These are phyloP conservation scores for Barbarea vulgaris DNA, from an alignment of 345 rosid species.

Conservation along the genomic window DNA sequence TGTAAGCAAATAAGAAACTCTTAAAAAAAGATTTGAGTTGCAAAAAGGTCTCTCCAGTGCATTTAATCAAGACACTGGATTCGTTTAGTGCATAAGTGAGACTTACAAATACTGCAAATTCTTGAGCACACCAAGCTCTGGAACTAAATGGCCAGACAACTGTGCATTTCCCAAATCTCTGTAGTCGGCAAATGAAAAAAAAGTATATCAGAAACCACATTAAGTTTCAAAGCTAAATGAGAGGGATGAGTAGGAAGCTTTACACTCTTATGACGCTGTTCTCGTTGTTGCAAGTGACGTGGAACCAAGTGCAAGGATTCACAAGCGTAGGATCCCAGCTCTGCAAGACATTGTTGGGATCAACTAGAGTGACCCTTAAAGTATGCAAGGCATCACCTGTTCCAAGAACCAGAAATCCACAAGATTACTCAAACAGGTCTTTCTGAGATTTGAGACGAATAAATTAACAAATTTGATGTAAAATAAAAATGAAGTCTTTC, in stretches of 20 bases:
- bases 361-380: constrained; percentile 66
- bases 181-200: constrained; percentile 18
- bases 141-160: constrained; percentile 91
- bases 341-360: constrained; percentile 92
- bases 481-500: constrained; percentile 7
- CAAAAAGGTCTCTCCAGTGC: neutral
- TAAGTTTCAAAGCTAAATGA: neutral
- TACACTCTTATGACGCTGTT: constrained; percentile 97
- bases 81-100: neutral
- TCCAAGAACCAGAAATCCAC: constrained; percentile 28
- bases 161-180: constrained; percentile 98
- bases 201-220: neutral
- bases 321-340: constrained; percentile 99
- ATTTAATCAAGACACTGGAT: neutral
- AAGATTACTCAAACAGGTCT: neutral
- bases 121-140: constrained; percentile 90
- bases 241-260: constrained; percentile 25
- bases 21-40: neutral
- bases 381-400: constrained; percentile 97
- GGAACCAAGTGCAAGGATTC: constrained; percentile 98
- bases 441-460: neutral
- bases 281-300: constrained; percentile 93
- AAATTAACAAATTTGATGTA: neutral
- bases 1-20: constrained; percentile 37
- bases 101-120: constrained; percentile 92